A percentile compares a stretch with the other conserved stretches of the same genome.
These are phyloP conservation scores for Leishmania tropica DNA, from an alignment of 208 protist genomes.

Conservation along the genomic window DNA sequence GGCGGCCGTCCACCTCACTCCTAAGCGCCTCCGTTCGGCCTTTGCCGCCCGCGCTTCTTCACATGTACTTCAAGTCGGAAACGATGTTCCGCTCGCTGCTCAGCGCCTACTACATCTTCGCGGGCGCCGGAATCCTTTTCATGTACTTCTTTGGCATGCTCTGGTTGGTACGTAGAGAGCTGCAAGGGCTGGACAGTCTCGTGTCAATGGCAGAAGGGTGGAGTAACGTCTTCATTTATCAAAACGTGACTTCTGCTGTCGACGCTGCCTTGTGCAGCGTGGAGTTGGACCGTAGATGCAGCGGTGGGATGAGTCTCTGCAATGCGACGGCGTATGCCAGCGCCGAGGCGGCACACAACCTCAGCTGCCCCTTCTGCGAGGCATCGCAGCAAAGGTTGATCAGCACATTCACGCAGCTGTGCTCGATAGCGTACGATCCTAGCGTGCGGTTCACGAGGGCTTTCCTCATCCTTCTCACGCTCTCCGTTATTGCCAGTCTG, in stretches of 20 bases:
- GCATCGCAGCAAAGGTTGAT: background rate
- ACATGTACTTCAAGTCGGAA: background rate
- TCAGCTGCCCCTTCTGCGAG: background rate
- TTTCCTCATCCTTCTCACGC: background rate
- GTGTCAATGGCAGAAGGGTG: background rate
- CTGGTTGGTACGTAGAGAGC: background rate
- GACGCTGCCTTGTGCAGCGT: background rate
- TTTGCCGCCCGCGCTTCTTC: conserved; percentile 6
- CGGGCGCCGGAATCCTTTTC: background rate
- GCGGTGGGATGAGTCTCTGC: background rate
- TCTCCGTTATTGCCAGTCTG: background rate
- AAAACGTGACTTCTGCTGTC: background rate
- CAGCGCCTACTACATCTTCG: background rate
- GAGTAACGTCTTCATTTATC: conserved; percentile 4
- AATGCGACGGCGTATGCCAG: conserved; percentile 2
- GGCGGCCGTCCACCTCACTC: background rate
- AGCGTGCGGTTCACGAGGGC: background rate
- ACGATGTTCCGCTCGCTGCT: background rate
- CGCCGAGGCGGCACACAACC: background rate
- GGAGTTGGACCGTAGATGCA: conserved; percentile 1
- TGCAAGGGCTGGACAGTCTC: background rate
- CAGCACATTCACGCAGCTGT: background rate
- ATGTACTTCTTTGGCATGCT: conserved; percentile 8
- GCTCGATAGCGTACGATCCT: background rate
- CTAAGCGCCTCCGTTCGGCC: background rate